Percentiles rank a stretch among this genome's conserved stretches.
Evolutionary conservation across 352 stramenopile species (phyloP).

Genomic region (Blastocystis hominis): DNA sequence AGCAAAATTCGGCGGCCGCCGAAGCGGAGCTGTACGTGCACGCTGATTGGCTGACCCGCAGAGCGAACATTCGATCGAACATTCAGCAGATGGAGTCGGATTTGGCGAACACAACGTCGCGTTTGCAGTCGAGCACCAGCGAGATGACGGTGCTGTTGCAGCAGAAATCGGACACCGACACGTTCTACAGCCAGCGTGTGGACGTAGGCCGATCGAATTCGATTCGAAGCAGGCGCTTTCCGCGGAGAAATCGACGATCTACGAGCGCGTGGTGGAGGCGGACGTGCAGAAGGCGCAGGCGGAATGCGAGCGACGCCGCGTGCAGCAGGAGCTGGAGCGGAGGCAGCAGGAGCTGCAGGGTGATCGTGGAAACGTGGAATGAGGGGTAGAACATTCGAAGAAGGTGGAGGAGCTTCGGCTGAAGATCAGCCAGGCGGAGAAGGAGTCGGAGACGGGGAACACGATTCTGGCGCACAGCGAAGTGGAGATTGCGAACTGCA

Average conservation of each 20-base stretch:
- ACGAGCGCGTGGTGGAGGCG: not conserved
- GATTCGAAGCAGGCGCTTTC: not conserved
- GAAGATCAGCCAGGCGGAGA: not conserved
- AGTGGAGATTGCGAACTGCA: not conserved
- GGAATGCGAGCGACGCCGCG: not conserved
- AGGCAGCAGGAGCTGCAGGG: not conserved
- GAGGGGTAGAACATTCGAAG: not conserved
- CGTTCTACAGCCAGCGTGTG: not conserved
- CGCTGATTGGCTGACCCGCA: not conserved
- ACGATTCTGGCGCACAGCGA: not conserved
- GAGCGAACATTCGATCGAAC: not conserved
- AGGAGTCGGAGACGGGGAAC: not conserved
- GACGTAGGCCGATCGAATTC: not conserved
- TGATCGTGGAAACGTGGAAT: not conserved
- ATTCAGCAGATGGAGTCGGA: not conserved
- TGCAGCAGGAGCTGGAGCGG: not conserved
- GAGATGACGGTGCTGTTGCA: not conserved
- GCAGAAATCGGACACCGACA: conserved; percentile 13
- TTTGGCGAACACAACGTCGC: not conserved
- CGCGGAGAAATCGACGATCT: not conserved
- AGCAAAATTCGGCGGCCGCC: not conserved
- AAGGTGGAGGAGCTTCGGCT: not conserved
- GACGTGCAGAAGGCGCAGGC: not conserved
- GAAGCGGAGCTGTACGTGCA: not conserved
- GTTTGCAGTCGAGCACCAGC: not conserved